phyloP scores from a whole-genome alignment of 208 protist species.

The Acanthamoeba castellanii region DNA sequence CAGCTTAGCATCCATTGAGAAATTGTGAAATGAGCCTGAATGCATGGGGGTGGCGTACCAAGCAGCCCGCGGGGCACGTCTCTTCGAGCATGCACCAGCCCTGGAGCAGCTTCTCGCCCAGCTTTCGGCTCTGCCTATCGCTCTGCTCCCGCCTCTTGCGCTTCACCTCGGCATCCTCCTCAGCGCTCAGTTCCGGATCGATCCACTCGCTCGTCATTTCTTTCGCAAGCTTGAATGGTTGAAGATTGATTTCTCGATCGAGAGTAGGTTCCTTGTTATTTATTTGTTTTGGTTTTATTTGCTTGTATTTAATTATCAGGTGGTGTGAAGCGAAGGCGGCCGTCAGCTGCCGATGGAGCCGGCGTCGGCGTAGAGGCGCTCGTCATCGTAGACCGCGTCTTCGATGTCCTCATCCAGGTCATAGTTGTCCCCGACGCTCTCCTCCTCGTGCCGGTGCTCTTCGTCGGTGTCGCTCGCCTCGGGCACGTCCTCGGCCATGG shows the following conservation, averaged over 20 bases:
- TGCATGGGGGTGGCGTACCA: not conserved
- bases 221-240: not conserved
- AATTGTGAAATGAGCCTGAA: not conserved
- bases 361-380: constrained; percentile 55
- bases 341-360: constrained; percentile 54
- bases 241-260: too few species aligned
- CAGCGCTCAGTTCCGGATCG: not conserved
- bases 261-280: too few species aligned
- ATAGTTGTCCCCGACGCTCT: not conserved
- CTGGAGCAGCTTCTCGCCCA: constrained; percentile 61
- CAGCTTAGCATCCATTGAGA: not conserved
- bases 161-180: not conserved
- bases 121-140: constrained; percentile 26
- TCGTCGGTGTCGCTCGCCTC: constrained; percentile 53
- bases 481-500: constrained; percentile 45
- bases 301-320: not conserved
- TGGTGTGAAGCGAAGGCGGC: not conserved
- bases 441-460: constrained; percentile 28
- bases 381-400: constrained; percentile 66
- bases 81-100: constrained; percentile 62
- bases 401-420: constrained; percentile 54
- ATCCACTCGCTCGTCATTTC: not conserved
- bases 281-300: not conserved
- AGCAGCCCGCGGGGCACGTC: not conserved
- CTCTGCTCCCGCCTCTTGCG: constrained; percentile 44